Evolutionary conservation across 2,329 filamentous ascomycete genomes (phyloP), one percentile per base, ranked within the genome.

Genomic region (Ophiognomonia clavigignenti-juglandacearum): DNA sequence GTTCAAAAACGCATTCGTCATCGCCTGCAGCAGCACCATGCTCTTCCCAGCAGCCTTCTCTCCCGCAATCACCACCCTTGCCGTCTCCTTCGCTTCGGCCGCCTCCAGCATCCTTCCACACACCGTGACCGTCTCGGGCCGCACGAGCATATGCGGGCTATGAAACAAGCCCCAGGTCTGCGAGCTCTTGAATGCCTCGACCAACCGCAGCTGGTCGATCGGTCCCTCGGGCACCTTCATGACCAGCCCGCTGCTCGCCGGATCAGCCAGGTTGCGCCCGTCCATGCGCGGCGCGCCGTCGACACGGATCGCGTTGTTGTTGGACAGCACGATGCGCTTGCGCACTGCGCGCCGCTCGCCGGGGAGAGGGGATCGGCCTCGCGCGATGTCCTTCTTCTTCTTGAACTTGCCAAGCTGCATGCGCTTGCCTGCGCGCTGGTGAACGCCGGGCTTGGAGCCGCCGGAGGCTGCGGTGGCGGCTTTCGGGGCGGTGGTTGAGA

Each of bases 161-260:
- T 88, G 74, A 68, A 97, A 98, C 59, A 96, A 71, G 50, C 77
- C 79, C 91, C 93, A 98, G 54, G 80, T 83, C 74, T 97, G 93
- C 20, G 82, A 87, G 19, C 82, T 75, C 77, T 96, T 95, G 75
- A 98, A 98, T 4, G 88, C 90, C 62, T 95, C 88, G 45, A 86
- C 75, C n/a, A 83, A 78, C 58, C 90, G 79, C 70, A 98, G 72
- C 64, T 85, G 80, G 69, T 96, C 90, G 42, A 96, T 77, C 42
- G 89, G 70, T 2, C 70, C 67, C 35, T 82, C 80, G 7, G 86
- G 82, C 23, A 97, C 67, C 2, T 79, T 79, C 43, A 89, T 69
- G 24, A 97, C 78, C 51, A 77, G 77, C 29, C 86, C 88, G 9
- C 77, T 69, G 42, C 78, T 76, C 27, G 73, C 71, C 24, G 70